phyloP scores from a whole-genome alignment of 345 rosid genomes.

The Brassica rapa region DNA sequence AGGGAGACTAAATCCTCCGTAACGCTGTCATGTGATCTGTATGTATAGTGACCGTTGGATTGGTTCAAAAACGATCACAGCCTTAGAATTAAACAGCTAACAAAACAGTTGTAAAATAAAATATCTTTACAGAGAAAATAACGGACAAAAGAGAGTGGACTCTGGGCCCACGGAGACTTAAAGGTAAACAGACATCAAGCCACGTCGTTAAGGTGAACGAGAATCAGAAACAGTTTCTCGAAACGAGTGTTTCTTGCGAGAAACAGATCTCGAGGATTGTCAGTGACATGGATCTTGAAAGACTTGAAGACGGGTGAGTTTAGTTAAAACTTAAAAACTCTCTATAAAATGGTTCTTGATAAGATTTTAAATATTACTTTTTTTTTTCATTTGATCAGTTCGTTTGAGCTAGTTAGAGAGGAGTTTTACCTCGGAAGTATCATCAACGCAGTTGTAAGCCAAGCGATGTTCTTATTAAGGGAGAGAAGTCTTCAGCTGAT shows the following conservation, averaged over 20 bases:
- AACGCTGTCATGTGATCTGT: not conserved
- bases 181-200: not conserved
- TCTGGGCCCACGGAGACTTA: not conserved
- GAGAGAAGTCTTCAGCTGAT: conserved; percentile 83
- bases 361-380: not conserved
- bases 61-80: not conserved
- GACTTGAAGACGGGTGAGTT: conserved; percentile 80
- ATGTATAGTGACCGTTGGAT: conserved; percentile 7
- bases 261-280: conserved; percentile 76
- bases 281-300: conserved; percentile 71
- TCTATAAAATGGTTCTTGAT: not conserved
- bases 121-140: not conserved
- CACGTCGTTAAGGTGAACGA: conserved; percentile 47
- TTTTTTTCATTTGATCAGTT: conserved; percentile 42
- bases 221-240: conserved; percentile 91
- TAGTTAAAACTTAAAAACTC: conserved; percentile 14
- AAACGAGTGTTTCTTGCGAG: conserved; percentile 93
- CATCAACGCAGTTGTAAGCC: conserved; percentile 94
- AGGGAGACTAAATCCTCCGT: not conserved
- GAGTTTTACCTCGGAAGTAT: conserved; percentile 84
- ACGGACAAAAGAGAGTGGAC: conserved; percentile 7
- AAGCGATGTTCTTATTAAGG: conserved; percentile 72
- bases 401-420: conserved; percentile 71
- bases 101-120: not conserved
- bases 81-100: conserved; percentile 19